Base-by-base conservation (phyloP, 768 basidiomycete species). In the Artomyces pyxidatus region DNA sequence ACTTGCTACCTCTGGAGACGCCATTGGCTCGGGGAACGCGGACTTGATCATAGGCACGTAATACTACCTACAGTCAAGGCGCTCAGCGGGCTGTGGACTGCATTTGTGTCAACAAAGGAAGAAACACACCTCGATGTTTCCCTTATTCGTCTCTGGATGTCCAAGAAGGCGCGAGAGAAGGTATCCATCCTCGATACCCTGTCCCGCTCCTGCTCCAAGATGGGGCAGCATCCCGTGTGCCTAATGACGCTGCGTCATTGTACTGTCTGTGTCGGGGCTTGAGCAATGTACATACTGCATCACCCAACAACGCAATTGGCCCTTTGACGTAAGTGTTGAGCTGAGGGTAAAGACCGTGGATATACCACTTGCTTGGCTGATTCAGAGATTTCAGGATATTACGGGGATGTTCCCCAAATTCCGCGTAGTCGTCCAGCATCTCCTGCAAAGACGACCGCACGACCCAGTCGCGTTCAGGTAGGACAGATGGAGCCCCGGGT, bases 151-250 rank as follows among this genome's bases (percentile, higher is more conserved):
- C 47, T 66, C 56, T 3, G 73, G 67, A 51, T 74, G 71, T 6
- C 59, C 57, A 12, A 81, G 70, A 11, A 81, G 61, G 9, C 68
- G 63, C 32, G 68, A 70, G 4, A 82, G 61, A 6, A 74, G 58
- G 39, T 71, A 70, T 1, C 71, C 73, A 51, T 81, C 80, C 55
- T 81, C 80, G 26, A 81, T 68, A 2, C 76, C 80, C 62, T 81
- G 80, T 7, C 79, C 75, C 6, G 75, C 76, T 1, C 80, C 80
- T 0, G 77, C 71, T 3, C 78, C 78, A 9, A 81, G 63, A 60
- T 81, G 78, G 0, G 81, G 78, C 28, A 71, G 55, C 79, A 80
- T 80, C 0, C 65, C 77, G 55, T 81, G 80, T 9, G 79, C 79
- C 48, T 55, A 16, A 35, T n/a, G n/a, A n/a, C n/a, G n/a, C n/a